A percentile compares a stretch with the other conserved stretches of the same genome.
These are phyloP conservation scores for Mycosphaerelloides madeirae DNA, from an alignment of 2,329 filamentous ascomycete species.

Conservation along the genomic window DNA sequence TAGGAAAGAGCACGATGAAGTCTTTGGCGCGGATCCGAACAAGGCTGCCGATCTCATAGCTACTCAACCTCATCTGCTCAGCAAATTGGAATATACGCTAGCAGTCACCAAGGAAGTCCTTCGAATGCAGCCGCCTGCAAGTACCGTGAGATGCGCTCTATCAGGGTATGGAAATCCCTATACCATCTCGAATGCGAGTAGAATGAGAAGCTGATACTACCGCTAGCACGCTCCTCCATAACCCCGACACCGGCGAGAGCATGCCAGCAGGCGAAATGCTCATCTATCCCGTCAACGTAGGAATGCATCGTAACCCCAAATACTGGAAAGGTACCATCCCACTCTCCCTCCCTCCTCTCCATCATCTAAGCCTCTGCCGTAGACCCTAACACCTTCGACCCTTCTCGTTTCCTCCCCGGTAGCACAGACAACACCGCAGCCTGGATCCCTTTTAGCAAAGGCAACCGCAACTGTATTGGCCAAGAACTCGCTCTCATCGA, in stretches of 20 bases:
- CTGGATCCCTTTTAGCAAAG: conserved; percentile 54
- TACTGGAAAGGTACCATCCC: conserved; percentile 34
- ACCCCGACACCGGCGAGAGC: conserved; percentile 40
- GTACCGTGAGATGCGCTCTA: conserved; percentile 37
- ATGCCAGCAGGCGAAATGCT: conserved; percentile 44
- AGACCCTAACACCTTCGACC: conserved; percentile 37
- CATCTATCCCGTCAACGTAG: conserved; percentile 39
- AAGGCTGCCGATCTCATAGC: conserved; percentile 36
- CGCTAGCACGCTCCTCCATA: conserved; percentile 28
- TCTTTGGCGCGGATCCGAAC: conserved; percentile 45
- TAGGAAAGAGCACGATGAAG: conserved; percentile 47
- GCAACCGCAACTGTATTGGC: conserved; percentile 54
- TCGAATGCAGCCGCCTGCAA: conserved; percentile 49
- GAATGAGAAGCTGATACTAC: conserved; percentile 4
- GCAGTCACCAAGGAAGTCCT: conserved; percentile 53
- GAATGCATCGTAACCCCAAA: conserved; percentile 34
- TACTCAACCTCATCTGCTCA: conserved; percentile 44
- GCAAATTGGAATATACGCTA: conserved; percentile 48
- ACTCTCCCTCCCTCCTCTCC: conserved; percentile 31
- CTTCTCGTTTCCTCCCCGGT: conserved; percentile 44
- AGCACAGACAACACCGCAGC: conserved; percentile 39
- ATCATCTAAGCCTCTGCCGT: background rate
- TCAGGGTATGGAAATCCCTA: conserved; percentile 6
- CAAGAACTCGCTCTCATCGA: conserved; percentile 54
- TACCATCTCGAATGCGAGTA: too few species aligned